Evolutionary conservation across 2,329 filamentous ascomycete genomes (phyloP), one percentile per base, ranked within the genome.

Genomic region (Fusarium annulatum): DNA sequence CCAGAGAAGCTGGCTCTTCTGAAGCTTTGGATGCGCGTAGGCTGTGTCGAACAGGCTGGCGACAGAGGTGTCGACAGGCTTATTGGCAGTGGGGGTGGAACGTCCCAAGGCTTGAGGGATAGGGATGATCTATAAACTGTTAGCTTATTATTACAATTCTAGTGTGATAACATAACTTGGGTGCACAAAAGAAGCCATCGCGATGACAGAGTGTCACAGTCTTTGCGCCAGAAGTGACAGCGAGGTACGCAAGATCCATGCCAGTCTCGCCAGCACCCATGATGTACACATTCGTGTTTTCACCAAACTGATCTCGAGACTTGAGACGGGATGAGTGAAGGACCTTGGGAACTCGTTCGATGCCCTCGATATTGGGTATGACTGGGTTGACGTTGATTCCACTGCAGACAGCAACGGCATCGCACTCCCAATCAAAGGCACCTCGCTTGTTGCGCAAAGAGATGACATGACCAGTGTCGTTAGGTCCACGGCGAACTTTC

Each of bases 21-120:
- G 84, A 1, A 88, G 78, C 7, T 82, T 64, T 0, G 84, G 84
- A n/a, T 87, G 86, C 9, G 85, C 83, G 61, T 88, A 88, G 9
- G 85, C 85, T 0, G 86, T 87, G 67, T 88, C 86, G 67, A 88
- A 87, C 9, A 88, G 75, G 61, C 85, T 86, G 15, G 85, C 85
- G 3, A 84, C 80, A 2, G 83, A 83, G 6, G 83, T 82, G 69
- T 88, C 86, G 19, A 86, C 81, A 1, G 86, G 86, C 43, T 86
- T 85, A 51, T 85, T 85, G 14, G 79, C 10, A 15, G 58, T 19
- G 9, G 69, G 41, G 16, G 49, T 49, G 8, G 48, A 51, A 7
- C 36, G 42, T 8, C 75, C 67, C 43, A 73, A 57, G 3, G 61
- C 43, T 16, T 64, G 48, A 1, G 80, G 80, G 2, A 69, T 51